Conservation (phyloP, 805 yeast genomes). For the Yamadazyma sp. region DNA sequence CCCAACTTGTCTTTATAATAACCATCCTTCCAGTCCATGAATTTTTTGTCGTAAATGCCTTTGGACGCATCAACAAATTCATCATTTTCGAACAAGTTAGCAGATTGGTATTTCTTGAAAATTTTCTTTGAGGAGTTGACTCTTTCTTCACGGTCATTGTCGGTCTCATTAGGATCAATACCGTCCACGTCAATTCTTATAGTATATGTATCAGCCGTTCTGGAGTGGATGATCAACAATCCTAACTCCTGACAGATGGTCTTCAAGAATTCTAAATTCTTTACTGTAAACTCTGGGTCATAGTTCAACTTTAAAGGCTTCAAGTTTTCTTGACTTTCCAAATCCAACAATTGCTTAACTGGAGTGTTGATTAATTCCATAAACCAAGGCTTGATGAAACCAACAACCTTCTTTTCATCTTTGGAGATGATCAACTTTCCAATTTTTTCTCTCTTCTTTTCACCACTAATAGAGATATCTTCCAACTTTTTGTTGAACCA, state of each 20-base stretch:
- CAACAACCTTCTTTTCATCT: conserved; percentile 74
- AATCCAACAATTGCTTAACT: conserved; percentile 33
- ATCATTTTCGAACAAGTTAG: conserved; percentile 62
- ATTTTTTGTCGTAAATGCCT: conserved; percentile 69
- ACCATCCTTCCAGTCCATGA: conserved; percentile 77
- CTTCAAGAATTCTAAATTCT: conserved; percentile 60
- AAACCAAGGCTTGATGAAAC: conserved; percentile 53
- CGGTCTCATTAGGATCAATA: conserved; percentile 62
- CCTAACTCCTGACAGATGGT: conserved; percentile 67
- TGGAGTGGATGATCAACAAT: conserved; percentile 63
- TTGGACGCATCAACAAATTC: conserved; percentile 48
- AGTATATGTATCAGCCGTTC: conserved; percentile 53
- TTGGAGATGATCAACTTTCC: conserved; percentile 66
- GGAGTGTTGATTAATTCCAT: conserved; percentile 32
- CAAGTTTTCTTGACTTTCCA: conserved; percentile 26
- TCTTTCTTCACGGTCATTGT: conserved; percentile 61
- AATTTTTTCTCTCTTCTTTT: conserved; percentile 59
- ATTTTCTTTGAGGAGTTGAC: conserved; percentile 49
- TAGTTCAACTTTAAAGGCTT: conserved; percentile 30
- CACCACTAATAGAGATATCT: conserved; percentile 72
- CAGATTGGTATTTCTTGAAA: conserved; percentile 64
- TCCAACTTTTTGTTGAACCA: conserved; percentile 90
- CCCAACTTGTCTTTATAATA: conserved; percentile 82
- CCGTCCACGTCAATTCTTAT: conserved; percentile 74
- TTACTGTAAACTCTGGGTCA: conserved; percentile 38